Conservation (phyloP, 352 stramenopile species). For the Phytophthora macrochlamydospora region DNA sequence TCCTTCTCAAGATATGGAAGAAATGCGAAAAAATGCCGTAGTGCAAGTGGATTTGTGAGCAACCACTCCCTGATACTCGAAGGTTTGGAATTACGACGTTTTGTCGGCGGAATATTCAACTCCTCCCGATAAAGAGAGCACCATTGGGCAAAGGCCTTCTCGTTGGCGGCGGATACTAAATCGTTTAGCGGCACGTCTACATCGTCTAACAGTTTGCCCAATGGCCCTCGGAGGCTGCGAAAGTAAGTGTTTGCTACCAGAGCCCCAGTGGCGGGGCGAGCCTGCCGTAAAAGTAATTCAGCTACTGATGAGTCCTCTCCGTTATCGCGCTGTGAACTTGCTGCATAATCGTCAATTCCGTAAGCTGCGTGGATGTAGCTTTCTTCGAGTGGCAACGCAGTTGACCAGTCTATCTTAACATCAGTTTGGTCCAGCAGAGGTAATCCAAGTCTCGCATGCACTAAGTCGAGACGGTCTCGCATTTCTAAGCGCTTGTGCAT, state of each 20-base stretch:
- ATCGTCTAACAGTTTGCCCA: neutral
- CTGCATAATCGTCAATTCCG: neutral
- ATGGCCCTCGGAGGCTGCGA: neutral
- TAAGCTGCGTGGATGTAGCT: neutral
- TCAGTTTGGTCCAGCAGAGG: neutral
- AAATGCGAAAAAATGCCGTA: conserved; percentile 2
- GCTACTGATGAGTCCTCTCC: neutral
- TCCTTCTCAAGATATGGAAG: neutral
- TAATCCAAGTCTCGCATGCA: neutral
- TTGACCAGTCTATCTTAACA: neutral
- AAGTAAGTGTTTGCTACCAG: neutral
- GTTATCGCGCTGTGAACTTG: neutral
- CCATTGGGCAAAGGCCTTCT: neutral
- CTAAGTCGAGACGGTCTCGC: neutral
- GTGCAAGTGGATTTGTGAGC: neutral
- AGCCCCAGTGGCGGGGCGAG: neutral
- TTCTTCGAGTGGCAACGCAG: neutral
- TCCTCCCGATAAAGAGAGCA: neutral
- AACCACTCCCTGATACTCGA: neutral
- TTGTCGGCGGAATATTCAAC: neutral
- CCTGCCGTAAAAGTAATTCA: neutral
- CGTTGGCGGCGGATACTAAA: neutral
- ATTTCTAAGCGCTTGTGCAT: neutral
- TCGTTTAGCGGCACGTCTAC: neutral
- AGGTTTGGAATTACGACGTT: neutral